Base-by-base conservation (phyloP, 179 eudicot species). In the Pouteria campechiana region DNA sequence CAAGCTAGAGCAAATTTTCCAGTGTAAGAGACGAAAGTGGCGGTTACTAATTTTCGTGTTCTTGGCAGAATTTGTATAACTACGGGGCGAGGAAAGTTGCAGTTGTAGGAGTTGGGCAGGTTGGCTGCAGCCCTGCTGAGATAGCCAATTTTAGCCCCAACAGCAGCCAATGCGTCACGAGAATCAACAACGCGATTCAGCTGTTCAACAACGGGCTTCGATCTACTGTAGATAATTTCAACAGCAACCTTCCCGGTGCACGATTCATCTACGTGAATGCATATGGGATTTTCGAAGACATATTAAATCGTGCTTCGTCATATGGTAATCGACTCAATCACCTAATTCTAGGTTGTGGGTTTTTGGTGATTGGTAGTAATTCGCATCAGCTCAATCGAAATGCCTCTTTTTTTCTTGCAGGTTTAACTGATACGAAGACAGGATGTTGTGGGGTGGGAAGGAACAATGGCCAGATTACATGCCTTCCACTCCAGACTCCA, bases 361-460 rank as follows among this genome's bases (percentile, higher is more conserved):
- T n/a, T n/a, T n/a, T n/a, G n/a, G n/a, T n/a, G n/a, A n/a, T n/a
- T n/a, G n/a, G n/a, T n/a, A n/a, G n/a, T n/a, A n/a, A n/a, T n/a
- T n/a, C n/a, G n/a, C n/a, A n/a, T n/a, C n/a, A n/a, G n/a, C n/a
- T n/a, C n/a, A n/a, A n/a, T n/a, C n/a, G n/a, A n/a, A n/a, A n/a
- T n/a, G n/a, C 15, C 21, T 0, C 2, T 18, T 21, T 54, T 54
- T 61, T 29, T 33, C 17, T 28, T 14, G 17, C 52, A 89, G 97
- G 95, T 40, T 65, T 89, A 38, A 64, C n/a, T n/a, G n/a, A n/a
- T n/a, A n/a, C n/a, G 28, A 84, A 89, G 44, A 55, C 42, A 32
- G 97, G 81, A 30, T 89, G 97, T 32, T 89, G 97, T 41, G 95
- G 95, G n/a, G 95, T 81, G 18, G 97, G 97, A 25, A 81, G 58